A percentile compares a stretch with the other conserved stretches of the same genome.
phyloP scores from a whole-genome alignment of 805 yeast species.

The Wickerhamiella parazyma region DNA sequence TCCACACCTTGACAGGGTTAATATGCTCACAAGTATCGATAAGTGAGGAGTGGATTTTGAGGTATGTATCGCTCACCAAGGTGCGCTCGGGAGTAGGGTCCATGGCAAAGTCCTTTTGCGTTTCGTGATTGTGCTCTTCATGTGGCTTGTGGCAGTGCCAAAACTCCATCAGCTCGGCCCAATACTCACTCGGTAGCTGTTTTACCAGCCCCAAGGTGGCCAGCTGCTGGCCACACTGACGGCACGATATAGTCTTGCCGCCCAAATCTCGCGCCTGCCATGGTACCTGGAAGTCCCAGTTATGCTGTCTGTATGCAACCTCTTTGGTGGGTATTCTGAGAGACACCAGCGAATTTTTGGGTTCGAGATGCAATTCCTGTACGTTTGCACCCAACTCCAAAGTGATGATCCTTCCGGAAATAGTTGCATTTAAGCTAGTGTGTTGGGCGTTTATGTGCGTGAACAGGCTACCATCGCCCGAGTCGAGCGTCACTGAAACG shows the following conservation, averaged over 20 bases:
- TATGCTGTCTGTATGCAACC: neutral
- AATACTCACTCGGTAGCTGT: conserved; percentile 80
- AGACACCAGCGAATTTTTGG: neutral
- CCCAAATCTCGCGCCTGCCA: conserved; percentile 2
- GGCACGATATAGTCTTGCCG: neutral
- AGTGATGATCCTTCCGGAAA: neutral
- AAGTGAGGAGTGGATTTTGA: conserved; percentile 29
- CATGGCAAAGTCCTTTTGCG: conserved; percentile 19
- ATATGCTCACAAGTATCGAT: conserved; percentile 1
- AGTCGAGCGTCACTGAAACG: neutral
- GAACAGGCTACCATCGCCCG: neutral
- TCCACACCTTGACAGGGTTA: conserved; percentile 29
- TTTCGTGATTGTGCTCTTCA: conserved; percentile 8
- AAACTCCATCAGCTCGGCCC: conserved; percentile 93
- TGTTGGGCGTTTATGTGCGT: neutral
- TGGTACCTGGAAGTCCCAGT: conserved; percentile 4
- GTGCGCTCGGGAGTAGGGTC: conserved; percentile 32
- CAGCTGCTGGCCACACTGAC: neutral
- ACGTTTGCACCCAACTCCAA: neutral
- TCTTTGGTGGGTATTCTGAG: neutral
- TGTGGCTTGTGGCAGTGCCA: conserved; percentile 80
- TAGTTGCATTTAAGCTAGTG: neutral
- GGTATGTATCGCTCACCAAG: conserved; percentile 45
- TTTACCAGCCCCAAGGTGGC: neutral
- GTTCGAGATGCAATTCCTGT: neutral